Evolutionary conservation across 2,329 filamentous ascomycete genomes (phyloP), one percentile per base, ranked within the genome.

Genomic region (Neofusicoccum ribis): DNA sequence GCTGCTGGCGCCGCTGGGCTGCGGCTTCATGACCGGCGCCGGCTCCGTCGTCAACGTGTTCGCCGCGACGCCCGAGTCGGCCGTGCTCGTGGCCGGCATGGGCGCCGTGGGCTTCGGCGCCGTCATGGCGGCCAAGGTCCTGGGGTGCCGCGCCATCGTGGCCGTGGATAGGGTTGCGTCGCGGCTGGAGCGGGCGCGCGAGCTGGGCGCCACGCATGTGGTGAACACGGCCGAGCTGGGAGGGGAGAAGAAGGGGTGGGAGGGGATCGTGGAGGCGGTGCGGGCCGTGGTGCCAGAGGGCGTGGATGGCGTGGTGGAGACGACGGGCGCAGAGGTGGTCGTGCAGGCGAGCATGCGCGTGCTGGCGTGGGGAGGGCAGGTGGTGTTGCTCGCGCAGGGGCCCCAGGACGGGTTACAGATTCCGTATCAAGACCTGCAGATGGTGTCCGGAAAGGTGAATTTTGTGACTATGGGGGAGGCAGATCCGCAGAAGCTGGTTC

Each of bases 391-490:
- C 2, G 83, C 83, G 0, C 78, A 78, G 0, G 77, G 82, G 2
- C 17, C 46, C 11, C 78, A 81, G 1, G 77, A 80, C 2, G 73
- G 75, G 23, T 62, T 84, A 7, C 72, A 71, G 3, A 68, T 85
- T 4, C 75, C 76, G 3, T 76, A 80, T 58, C 79, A 82, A 36
- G 72, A 74, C 17, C 83, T 83, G 67, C 49, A 51, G 27, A 83
- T 85, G 81, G 72, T 78, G 11, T 74, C 74, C 8, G 82, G 80
- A 0, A 84, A 83, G 68, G 76, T 78, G 14, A 51, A 36, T 17
- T 83, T 82, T 67, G 83, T 85, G 81, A 76, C 78, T 12, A 79
- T 83, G 43, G 80, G 80, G 0, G 78, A 82, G 43, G 75, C 77
- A 6, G 70, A 73, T 36, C 76, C 80, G 59, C 79, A 83, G 43